phyloP scores from a whole-genome alignment of 495 filamentous ascomycete species.

The Aspergillus cavernicola region DNA sequence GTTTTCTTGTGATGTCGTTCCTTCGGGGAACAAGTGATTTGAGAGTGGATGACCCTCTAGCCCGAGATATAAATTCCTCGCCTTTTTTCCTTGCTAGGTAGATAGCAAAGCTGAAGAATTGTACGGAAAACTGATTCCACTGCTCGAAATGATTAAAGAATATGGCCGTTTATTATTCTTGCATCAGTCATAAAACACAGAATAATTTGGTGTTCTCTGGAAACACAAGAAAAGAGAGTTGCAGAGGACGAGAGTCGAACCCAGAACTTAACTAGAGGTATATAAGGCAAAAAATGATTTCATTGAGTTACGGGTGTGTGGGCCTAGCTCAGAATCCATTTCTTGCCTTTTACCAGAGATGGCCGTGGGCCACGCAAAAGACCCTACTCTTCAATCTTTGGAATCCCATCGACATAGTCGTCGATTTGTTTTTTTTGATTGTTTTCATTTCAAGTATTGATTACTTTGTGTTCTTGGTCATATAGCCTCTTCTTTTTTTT shows the following conservation, averaged over 20 bases:
- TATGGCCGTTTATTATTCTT: no score
- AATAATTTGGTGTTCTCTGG: background rate
- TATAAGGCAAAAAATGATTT: background rate
- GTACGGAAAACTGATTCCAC: no score
- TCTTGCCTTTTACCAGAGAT: conserved; percentile 20
- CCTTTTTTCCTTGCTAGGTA: background rate
- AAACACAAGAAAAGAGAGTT: background rate
- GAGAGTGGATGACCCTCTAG: no score
- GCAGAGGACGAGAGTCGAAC: background rate
- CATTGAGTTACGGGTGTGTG: conserved; percentile 6
- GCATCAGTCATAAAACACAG: no score
- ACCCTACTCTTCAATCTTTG: conserved; percentile 18
- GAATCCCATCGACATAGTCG: conserved; percentile 14
- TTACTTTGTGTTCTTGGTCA: background rate
- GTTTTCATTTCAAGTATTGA: background rate
- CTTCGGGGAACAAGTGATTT: background rate
- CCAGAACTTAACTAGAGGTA: background rate
- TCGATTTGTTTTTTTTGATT: conserved; percentile 9
- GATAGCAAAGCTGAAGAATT: no score
- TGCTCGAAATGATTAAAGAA: no score
- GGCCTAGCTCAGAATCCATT: conserved; percentile 20
- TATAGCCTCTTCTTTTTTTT: background rate
- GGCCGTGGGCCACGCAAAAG: conserved; percentile 18
- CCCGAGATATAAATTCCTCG: no score
- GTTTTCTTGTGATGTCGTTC: background rate